Evolutionary conservation across 352 stramenopile species (phyloP).

Genomic region (Phytophthora quininea): DNA sequence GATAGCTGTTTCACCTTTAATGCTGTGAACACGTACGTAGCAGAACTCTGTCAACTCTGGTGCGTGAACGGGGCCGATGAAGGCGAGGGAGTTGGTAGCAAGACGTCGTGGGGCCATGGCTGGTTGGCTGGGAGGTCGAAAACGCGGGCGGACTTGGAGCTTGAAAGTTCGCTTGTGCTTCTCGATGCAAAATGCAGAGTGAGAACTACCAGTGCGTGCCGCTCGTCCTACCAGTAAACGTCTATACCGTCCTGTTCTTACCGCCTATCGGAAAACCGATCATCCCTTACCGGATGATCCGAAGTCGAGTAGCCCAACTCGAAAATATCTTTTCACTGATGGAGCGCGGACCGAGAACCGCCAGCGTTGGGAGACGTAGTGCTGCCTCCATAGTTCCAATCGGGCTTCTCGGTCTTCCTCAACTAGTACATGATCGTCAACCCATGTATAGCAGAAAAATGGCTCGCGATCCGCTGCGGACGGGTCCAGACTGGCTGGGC

Average conservation of each 20-base stretch:
- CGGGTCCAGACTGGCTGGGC: background rate
- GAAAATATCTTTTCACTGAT: conserved; percentile 31
- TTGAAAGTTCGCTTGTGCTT: no score
- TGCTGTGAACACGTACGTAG: conserved; percentile 2
- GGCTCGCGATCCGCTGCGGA: background rate
- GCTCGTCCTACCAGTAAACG: no score
- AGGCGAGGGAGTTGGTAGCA: background rate
- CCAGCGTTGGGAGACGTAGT: conserved; percentile 18
- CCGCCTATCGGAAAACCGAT: no score
- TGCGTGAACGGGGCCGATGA: conserved; percentile 1
- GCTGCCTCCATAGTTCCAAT: conserved; percentile 8
- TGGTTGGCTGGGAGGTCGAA: no score
- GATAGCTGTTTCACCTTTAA: background rate
- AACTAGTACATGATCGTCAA: conserved; percentile 32
- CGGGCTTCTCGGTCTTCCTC: conserved; percentile 3
- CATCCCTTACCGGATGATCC: no score
- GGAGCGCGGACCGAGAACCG: conserved; percentile 8
- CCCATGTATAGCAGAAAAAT: conserved; percentile 33
- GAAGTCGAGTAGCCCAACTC: background rate
- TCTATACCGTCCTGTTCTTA: no score
- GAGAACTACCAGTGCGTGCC: no score
- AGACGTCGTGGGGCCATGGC: no score
- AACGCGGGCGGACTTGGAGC: no score
- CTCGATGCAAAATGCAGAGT: no score
- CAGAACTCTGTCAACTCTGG: background rate